Conservation (phyloP, 2,329 filamentous ascomycete species). For the Chaetomium sp. region DNA sequence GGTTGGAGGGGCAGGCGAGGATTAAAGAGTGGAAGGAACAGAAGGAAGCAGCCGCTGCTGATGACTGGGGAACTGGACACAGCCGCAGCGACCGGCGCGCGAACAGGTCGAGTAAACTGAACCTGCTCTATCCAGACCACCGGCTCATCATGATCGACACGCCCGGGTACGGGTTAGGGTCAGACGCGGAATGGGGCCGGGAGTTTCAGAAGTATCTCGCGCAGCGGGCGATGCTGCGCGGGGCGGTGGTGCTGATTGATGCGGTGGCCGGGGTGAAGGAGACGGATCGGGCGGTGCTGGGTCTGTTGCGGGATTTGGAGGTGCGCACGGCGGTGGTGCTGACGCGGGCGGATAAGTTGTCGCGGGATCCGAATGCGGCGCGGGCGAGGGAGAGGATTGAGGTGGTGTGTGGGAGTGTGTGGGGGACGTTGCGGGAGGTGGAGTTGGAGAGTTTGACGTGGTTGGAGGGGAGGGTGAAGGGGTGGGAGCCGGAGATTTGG, state of each 20-base stretch:
- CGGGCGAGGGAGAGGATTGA: slow-evolving; percentile 14
- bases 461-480: slow-evolving; percentile 20
- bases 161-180: slow-evolving; percentile 33
- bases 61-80: not conserved
- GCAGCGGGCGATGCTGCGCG: slow-evolving; percentile 40
- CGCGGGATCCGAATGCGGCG: slow-evolving; percentile 13
- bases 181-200: slow-evolving; percentile 43
- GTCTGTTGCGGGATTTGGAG: slow-evolving; percentile 39
- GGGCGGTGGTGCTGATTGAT: slow-evolving; percentile 48
- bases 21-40: slow-evolving; percentile 2
- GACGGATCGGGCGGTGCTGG: slow-evolving; percentile 42
- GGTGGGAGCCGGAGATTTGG: slow-evolving; percentile 30
- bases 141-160: slow-evolving; percentile 40
- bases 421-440: slow-evolving; percentile 25
- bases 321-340: slow-evolving; percentile 45
- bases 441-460: slow-evolving; percentile 21
- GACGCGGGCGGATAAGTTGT: slow-evolving; percentile 51
- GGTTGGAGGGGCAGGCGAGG: slow-evolving; percentile 6
- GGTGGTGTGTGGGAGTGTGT: slow-evolving; percentile 26
- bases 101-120: slow-evolving; percentile 10
- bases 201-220: slow-evolving; percentile 47
- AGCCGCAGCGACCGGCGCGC: slow-evolving; percentile 19
- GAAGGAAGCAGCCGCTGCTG: not conserved
- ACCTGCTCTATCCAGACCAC: slow-evolving; percentile 38
- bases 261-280: slow-evolving; percentile 45